phyloP scores from a whole-genome alignment of 768 basidiomycete genomes.

The Rhodotorula kratochvilovae region DNA sequence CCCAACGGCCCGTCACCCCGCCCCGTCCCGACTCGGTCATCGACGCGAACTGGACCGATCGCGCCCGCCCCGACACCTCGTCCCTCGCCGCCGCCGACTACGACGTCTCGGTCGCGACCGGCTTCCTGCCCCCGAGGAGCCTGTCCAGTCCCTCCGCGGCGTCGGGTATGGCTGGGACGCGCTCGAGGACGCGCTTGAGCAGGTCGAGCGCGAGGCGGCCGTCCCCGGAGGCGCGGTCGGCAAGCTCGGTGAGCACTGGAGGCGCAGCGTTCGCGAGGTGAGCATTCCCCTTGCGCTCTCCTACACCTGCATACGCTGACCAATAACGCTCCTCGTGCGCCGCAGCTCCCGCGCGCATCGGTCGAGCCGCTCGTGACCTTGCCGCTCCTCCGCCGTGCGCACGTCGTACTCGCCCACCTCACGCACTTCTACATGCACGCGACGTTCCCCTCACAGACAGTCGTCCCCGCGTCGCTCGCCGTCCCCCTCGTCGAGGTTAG shows the following conservation, averaged over 20 bases:
- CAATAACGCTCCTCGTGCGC: conserved; percentile 7
- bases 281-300: conserved; percentile 45
- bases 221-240: conserved; percentile 54
- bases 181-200: conserved; percentile 45
- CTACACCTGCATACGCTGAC: neutral
- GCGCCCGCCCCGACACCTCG: conserved; percentile 52
- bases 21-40: conserved; percentile 9
- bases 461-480: conserved; percentile 66
- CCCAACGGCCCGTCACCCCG: conserved; percentile 31
- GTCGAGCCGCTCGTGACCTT: conserved; percentile 43
- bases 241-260: conserved; percentile 63
- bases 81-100: conserved; percentile 80
- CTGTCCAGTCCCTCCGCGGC: conserved; percentile 64
- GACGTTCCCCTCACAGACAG: conserved; percentile 21
- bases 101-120: conserved; percentile 83
- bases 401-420: conserved; percentile 82
- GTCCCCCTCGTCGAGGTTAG: conserved; percentile 72
- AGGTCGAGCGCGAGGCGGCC: conserved; percentile 57
- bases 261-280: conserved; percentile 61
- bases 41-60: conserved; percentile 4
- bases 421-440: conserved; percentile 81
- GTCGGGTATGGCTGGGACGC: conserved; percentile 46
- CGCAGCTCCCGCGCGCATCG: conserved; percentile 34
- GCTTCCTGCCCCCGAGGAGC: conserved; percentile 83
- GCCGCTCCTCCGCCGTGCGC: conserved; percentile 71